These are phyloP conservation scores for Fabrea salina DNA, from an alignment of 169 alveolate species.

Conservation along the genomic window DNA sequence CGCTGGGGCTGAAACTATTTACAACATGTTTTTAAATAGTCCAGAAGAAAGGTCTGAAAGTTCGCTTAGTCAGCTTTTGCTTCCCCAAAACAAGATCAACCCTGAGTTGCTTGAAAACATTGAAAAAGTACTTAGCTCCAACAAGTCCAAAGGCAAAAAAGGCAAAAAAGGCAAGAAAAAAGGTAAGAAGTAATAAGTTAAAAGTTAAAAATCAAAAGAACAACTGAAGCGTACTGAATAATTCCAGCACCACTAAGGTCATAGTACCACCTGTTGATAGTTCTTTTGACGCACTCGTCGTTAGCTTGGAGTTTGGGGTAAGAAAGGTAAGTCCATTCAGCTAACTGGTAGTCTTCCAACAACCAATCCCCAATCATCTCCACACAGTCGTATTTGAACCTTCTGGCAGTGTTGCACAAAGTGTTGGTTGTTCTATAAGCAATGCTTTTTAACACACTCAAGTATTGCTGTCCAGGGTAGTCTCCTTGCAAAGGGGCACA, in stretches of 20 bases:
- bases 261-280: too few relatives aligned
- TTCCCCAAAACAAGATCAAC: conserved; percentile 6
- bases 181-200: not conserved
- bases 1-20: conserved; percentile 12
- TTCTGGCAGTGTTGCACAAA: not conserved
- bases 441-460: not conserved
- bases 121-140: not conserved
- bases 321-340: too few relatives aligned
- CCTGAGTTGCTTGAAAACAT: not conserved
- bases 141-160: not conserved
- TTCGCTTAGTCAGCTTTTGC: not conserved
- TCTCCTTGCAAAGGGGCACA: not conserved
- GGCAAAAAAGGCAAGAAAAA: conserved; percentile 35
- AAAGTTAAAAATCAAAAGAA: too few relatives aligned
- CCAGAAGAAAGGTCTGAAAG: not conserved
- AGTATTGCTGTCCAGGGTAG: not conserved
- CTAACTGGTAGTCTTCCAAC: too few relatives aligned
- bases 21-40: not conserved
- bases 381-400: not conserved
- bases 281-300: too few relatives aligned
- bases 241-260: too few relatives aligned
- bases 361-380: not conserved
- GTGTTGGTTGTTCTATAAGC: not conserved
- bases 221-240: too few relatives aligned
- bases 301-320: too few relatives aligned